These are phyloP conservation scores for Colletotrichum lindemuthianum DNA, from an alignment of 2,329 filamentous ascomycete species.

Conservation along the genomic window DNA sequence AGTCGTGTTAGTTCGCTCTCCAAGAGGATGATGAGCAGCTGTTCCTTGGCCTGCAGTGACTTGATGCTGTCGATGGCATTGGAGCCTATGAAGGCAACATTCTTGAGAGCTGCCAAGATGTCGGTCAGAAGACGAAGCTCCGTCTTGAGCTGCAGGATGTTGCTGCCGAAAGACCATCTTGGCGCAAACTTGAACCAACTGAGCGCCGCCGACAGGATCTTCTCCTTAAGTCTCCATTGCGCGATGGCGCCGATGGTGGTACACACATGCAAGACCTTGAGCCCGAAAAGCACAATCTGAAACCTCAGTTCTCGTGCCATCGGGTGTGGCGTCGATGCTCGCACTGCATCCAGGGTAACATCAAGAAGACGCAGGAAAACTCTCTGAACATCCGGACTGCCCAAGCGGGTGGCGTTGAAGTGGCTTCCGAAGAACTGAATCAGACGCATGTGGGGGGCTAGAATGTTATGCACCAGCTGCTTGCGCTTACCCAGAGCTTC, in stretches of 20 bases:
- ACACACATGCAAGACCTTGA: slow-evolving; percentile 79
- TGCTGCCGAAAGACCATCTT: slow-evolving; percentile 95
- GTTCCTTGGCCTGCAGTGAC: slow-evolving; percentile 80
- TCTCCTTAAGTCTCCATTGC: slow-evolving; percentile 87
- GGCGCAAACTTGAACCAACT: slow-evolving; percentile 88
- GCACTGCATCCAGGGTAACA: slow-evolving; percentile 80
- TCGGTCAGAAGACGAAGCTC: slow-evolving; percentile 86
- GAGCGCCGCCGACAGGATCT: slow-evolving; percentile 85
- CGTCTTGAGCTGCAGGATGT: slow-evolving; percentile 91
- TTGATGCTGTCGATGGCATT: slow-evolving; percentile 65
- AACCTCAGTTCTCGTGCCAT: slow-evolving; percentile 93
- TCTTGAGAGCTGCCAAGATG: slow-evolving; percentile 73
- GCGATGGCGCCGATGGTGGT: slow-evolving; percentile 71
- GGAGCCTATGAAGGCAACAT: slow-evolving; percentile 68
- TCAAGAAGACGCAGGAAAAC: slow-evolving; percentile 85
- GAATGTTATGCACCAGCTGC: slow-evolving; percentile 80
- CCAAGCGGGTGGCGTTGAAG: slow-evolving; percentile 91
- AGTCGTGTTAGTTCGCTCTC: slow-evolving; percentile 87
- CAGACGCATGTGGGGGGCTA: slow-evolving; percentile 86
- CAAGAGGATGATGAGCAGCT: slow-evolving; percentile 81
- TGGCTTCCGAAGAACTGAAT: slow-evolving; percentile 93
- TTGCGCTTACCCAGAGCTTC: slow-evolving; percentile 78
- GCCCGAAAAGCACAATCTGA: slow-evolving; percentile 83
- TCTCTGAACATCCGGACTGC: slow-evolving; percentile 82
- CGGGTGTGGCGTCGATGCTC: slow-evolving; percentile 78